Conservation (phyloP, 305 asterid species). For the Fraxinus ornus region DNA sequence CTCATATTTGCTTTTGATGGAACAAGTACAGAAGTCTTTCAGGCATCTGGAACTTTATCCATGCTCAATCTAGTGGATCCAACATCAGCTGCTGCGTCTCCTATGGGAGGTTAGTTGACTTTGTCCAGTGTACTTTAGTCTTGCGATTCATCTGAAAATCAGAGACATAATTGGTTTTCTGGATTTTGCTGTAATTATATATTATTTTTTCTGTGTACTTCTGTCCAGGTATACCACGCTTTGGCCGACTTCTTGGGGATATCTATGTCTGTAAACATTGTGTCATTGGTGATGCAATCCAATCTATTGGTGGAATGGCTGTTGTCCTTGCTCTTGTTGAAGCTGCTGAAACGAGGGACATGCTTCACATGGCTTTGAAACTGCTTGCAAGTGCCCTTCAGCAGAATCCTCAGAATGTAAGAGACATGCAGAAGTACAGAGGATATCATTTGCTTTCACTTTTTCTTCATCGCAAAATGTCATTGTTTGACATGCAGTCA, state of each 20-base stretch:
- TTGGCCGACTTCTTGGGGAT: constrained; percentile 95
- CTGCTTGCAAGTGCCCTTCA: constrained; percentile 87
- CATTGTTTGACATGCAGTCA: constrained; percentile 96
- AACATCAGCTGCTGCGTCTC: constrained; percentile 97
- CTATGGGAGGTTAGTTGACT: constrained; percentile 71
- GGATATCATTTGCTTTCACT: constrained; percentile 97
- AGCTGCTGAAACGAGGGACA: constrained; percentile 96
- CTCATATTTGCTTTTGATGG: constrained; percentile 98
- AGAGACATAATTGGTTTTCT: neutral
- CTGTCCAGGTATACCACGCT: constrained; percentile 91
- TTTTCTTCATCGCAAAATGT: constrained; percentile 90
- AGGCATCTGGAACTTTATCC: constrained; percentile 82
- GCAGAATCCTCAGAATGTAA: constrained; percentile 95
- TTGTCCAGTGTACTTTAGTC: constrained; percentile 10
- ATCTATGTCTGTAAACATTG: constrained; percentile 82
- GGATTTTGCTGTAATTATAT: constrained; percentile 11
- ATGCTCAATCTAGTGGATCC: constrained; percentile 99
- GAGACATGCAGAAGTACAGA: constrained; percentile 93
- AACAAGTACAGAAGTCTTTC: constrained; percentile 80
- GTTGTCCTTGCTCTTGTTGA: constrained; percentile 96
- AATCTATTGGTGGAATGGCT: constrained; percentile 94
- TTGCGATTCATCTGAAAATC: neutral
- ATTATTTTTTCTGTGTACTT: constrained; percentile 23
- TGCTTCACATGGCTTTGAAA: constrained; percentile 97
- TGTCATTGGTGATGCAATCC: constrained; percentile 89